These are phyloP conservation scores for Botrytis hyacinthi DNA, from an alignment of 2,329 filamentous ascomycete species.

Conservation along the genomic window DNA sequence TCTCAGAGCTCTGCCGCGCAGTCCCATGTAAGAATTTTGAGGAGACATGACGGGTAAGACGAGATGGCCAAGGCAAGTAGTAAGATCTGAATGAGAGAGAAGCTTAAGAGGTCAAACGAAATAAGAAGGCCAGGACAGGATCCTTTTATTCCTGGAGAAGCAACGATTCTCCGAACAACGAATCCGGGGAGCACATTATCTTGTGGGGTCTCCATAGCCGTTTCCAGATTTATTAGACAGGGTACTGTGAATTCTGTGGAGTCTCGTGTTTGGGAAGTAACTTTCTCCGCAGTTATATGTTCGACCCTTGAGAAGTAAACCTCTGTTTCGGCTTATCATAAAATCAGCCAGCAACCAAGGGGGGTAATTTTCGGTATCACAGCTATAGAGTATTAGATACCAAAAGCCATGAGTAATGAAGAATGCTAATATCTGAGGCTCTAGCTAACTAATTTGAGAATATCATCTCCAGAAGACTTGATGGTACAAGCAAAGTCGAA, in stretches of 20 bases:
- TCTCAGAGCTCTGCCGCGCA: neutral
- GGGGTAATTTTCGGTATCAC: neutral
- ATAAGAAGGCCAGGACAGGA: neutral
- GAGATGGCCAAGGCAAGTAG: neutral
- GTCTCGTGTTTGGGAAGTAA: neutral
- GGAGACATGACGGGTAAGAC: neutral
- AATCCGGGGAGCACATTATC: neutral
- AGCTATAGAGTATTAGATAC: neutral
- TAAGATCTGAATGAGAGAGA: neutral
- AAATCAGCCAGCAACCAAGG: neutral
- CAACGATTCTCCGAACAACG: neutral
- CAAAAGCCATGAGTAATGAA: neutral
- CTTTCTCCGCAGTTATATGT: neutral
- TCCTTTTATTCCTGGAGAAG: neutral
- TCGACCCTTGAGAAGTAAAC: neutral
- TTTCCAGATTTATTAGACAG: neutral
- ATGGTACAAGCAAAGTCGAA: neutral
- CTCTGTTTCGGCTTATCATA: neutral
- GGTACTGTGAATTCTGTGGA: neutral
- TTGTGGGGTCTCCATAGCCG: neutral
- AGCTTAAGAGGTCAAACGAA: neutral
- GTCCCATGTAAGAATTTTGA: neutral
- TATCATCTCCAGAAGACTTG: neutral
- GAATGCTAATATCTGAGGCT: neutral
- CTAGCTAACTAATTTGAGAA: neutral